Evolutionary conservation across 169 alveolate species (phyloP).

Genomic region (Condylostoma magnum): DNA sequence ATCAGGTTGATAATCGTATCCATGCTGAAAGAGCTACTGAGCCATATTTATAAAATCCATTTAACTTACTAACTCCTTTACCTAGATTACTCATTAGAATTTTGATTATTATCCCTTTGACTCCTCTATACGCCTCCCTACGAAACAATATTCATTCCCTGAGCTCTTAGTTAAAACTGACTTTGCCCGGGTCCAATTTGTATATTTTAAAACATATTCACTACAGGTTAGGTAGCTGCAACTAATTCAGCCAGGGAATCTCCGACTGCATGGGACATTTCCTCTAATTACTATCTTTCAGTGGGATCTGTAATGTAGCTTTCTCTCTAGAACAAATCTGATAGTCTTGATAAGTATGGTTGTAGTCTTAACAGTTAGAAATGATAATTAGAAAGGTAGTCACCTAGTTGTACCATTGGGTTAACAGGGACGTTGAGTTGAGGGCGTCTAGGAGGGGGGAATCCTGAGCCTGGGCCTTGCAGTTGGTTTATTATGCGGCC

Average conservation of each 20-base stretch:
- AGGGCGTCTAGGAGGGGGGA: slow-evolving; percentile 31
- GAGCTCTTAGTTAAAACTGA: slow-evolving; percentile 7
- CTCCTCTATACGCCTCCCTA: too few species aligned
- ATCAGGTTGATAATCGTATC: too few species aligned
- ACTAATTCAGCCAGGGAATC: not conserved
- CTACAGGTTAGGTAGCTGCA: slow-evolving; percentile 4
- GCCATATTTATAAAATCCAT: too few species aligned
- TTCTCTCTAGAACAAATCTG: slow-evolving; percentile 23
- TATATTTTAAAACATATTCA: not conserved
- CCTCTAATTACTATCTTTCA: slow-evolving; percentile 1
- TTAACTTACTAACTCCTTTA: too few species aligned
- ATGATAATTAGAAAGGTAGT: not conserved
- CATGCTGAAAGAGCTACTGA: too few species aligned
- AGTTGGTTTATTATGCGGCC: slow-evolving; percentile 16
- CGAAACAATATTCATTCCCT: not conserved
- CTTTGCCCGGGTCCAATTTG: slow-evolving; percentile 17
- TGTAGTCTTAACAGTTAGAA: slow-evolving; percentile 21
- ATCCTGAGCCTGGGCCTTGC: slow-evolving; percentile 24
- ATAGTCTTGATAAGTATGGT: slow-evolving; percentile 18
- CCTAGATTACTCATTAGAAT: too few species aligned
- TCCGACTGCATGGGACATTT: not conserved
- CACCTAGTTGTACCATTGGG: slow-evolving; percentile 17
- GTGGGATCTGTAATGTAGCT: slow-evolving; percentile 3
- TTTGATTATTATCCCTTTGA: too few species aligned
- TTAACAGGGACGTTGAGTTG: not conserved